Base-by-base conservation (phyloP, 2,329 filamentous ascomycete species). In the Claviceps humidiphila region DNA sequence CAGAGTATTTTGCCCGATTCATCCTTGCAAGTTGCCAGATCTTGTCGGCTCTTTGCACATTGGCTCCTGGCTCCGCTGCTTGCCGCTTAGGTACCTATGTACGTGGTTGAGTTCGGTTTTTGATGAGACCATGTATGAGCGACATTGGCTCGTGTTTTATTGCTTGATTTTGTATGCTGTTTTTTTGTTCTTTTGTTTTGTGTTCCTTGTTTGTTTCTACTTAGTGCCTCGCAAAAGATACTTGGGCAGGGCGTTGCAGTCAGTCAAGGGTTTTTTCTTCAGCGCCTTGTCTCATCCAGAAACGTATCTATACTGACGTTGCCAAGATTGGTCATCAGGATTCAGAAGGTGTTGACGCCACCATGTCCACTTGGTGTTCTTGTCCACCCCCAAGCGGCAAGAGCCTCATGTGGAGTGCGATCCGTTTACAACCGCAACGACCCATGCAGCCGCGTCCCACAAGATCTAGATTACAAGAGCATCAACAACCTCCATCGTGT, bases 361-460 rank as follows among this genome's bases (percentile, higher is more conserved):
- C 42, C 42, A 44, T 44, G 11, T 26, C 20, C 42, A 24, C 11
- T 13, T 26, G 42, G 24, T 44, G 24, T 44, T 44, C 42, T 44
- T 26, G 41, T 43, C 20, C 41, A 24, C 41, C 20, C 40, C 24
- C 43, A 34, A 47, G 44, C 44, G 44, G 26, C 52, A 53, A 57
- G 56, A 58, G 56, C 55, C 56, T 58, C 56, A 58, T 54, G 56
- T 58, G 56, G 56, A 56, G 55, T 43, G 55, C 37, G 56, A 52
- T 53, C 55, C 56, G 56, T 53, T 54, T 48, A 37, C 54, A 55
- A 54, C 54, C 50, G 55, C 46, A 43, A 26, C 39, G 48, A 48
- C 49, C 50, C 49, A 56, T 53, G 45, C 45, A 45, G 49, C 54
- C 56, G 51, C 51, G 51, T 51, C 51, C 51, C 54, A 43, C 50